Conservation (phyloP, 805 yeast species). For the Naumovozyma baii region DNA sequence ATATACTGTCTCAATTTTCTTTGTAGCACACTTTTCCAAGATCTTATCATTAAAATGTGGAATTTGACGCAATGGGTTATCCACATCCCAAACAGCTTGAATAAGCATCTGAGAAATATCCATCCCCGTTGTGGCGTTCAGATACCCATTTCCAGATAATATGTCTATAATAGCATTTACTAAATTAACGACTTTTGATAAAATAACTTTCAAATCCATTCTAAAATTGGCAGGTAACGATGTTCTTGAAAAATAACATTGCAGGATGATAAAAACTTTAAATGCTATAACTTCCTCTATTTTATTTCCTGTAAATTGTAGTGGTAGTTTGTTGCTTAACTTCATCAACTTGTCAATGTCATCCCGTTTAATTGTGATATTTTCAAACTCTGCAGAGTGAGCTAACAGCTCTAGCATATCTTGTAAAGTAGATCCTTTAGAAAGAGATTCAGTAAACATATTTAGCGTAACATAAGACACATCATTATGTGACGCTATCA, state of each 20-base stretch:
- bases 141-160: conserved; percentile 67
- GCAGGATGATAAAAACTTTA: conserved; percentile 67
- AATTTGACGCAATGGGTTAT: conserved; percentile 67
- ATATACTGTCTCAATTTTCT: conserved; percentile 58
- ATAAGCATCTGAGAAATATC: conserved; percentile 81
- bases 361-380: conserved; percentile 48
- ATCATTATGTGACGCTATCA: conserved; percentile 66
- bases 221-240: conserved; percentile 51
- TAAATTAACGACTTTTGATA: conserved; percentile 41
- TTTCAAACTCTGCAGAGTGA: conserved; percentile 65
- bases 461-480: conserved; percentile 60
- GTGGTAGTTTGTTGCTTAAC: conserved; percentile 53
- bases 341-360: conserved; percentile 43
- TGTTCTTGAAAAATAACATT: conserved; percentile 70
- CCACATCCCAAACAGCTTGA: conserved; percentile 80
- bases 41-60: conserved; percentile 50
- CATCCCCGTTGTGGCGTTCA: conserved; percentile 74
- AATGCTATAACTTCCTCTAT: conserved; percentile 42
- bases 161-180: conserved; percentile 65
- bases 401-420: conserved; percentile 57
- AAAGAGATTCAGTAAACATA: conserved; percentile 42
- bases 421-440: conserved; percentile 46
- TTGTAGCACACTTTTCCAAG: conserved; percentile 43
- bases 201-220: conserved; percentile 45
- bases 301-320: conserved; percentile 35